A percentile compares a stretch with the other conserved stretches of the same genome.
phyloP scores from a whole-genome alignment of 139 green algal species.

The Pseudopediastrum boryanum region DNA sequence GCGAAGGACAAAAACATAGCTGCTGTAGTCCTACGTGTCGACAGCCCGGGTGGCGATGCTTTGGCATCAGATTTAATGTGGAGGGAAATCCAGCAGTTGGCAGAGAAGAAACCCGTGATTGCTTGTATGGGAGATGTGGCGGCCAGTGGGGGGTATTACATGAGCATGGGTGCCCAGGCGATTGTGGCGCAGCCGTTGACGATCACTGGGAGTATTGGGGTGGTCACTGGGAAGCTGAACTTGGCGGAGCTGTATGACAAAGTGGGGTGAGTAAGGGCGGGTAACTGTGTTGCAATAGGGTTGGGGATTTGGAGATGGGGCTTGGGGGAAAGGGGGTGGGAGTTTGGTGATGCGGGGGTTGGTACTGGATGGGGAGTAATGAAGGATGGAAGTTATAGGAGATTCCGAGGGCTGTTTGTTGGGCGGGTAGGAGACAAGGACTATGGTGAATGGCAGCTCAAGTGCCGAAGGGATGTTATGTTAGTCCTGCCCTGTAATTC shows the following conservation, averaged over 20 bases:
- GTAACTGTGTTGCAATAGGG: too few relatives aligned
- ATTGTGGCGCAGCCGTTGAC: slow-evolving; percentile 92
- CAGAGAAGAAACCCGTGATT: slow-evolving; percentile 89
- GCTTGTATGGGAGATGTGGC: slow-evolving; percentile 95
- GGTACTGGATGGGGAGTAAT: too few relatives aligned
- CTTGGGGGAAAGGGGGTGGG: background rate
- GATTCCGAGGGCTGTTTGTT: too few relatives aligned
- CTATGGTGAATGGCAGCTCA: too few relatives aligned
- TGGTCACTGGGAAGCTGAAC: slow-evolving; percentile 92
- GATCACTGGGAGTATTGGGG: slow-evolving; percentile 93
- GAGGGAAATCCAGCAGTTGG: slow-evolving; percentile 80
- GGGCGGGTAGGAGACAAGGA: too few relatives aligned
- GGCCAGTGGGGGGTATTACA: slow-evolving; percentile 95
- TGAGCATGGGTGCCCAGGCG: slow-evolving; percentile 81
- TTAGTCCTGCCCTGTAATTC: too few relatives aligned
- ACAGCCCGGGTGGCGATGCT: slow-evolving; percentile 90
- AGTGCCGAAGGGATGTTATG: too few relatives aligned
- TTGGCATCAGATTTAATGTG: slow-evolving; percentile 96
- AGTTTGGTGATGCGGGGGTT: background rate
- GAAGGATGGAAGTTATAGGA: too few relatives aligned
- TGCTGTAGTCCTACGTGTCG: slow-evolving; percentile 87
- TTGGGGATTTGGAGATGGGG: too few relatives aligned
- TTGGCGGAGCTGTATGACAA: slow-evolving; percentile 85
- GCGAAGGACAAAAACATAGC: slow-evolving; percentile 53
- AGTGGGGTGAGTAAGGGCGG: slow-evolving; percentile 62